A percentile compares a stretch with the other conserved stretches of the same genome.
phyloP scores from a whole-genome alignment of 345 rosid genomes.

The Geranium rotundifolium region DNA sequence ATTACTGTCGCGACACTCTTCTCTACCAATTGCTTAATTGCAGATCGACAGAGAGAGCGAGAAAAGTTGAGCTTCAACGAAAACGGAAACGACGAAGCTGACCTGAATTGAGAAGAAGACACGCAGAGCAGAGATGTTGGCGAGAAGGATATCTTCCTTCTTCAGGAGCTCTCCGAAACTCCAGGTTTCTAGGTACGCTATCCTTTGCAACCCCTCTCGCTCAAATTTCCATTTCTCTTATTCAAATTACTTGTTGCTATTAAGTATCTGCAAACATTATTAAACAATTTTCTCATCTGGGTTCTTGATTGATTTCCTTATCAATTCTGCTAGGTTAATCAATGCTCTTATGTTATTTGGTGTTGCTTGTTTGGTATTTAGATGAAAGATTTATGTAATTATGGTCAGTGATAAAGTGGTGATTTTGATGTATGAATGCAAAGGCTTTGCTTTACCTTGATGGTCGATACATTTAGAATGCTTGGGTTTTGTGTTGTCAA shows the following conservation, averaged over 20 bases:
- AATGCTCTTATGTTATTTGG: background rate
- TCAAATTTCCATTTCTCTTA: background rate
- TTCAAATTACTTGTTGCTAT: background rate
- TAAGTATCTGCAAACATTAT: too few relatives aligned
- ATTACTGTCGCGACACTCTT: too few relatives aligned
- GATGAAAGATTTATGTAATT: background rate
- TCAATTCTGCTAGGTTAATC: background rate
- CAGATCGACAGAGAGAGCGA: too few relatives aligned
- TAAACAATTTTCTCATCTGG: background rate
- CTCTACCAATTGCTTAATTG: too few relatives aligned
- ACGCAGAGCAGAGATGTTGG: slow-evolving; percentile 24
- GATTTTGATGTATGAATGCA: background rate
- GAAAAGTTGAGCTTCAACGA: too few relatives aligned
- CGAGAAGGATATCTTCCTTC: slow-evolving; percentile 40
- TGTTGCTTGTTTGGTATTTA: background rate
- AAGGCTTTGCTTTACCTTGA: background rate
- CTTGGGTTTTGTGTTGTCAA: too few relatives aligned
- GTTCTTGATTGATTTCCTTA: background rate
- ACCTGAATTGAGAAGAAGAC: background rate
- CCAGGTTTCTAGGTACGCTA: slow-evolving; percentile 28
- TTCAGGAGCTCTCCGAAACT: slow-evolving; percentile 36
- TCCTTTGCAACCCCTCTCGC: background rate
- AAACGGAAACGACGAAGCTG: too few relatives aligned
- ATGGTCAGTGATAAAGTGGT: background rate
- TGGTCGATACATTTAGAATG: background rate